Base-by-base conservation (phyloP, 805 yeast genomes). In the Grigorovia transvaalensis region DNA sequence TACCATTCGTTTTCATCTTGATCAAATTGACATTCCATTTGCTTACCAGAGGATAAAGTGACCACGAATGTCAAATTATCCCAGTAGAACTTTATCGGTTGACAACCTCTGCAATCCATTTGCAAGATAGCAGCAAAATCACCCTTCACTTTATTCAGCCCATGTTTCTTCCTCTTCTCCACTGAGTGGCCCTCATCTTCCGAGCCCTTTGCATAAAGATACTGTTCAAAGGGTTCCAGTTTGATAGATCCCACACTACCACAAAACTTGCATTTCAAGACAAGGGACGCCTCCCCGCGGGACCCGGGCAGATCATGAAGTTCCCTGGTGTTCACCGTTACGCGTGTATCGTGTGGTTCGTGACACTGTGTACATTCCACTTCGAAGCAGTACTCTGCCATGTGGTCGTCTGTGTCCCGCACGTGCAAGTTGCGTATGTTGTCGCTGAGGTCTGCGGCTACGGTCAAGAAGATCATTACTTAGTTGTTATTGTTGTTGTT, bases 91-190 rank as follows among this genome's bases (percentile, higher is more conserved):
- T 79, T 79, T 9, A 73, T 71, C 35, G 89, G 71, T 49, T 87
- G 95, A 44, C 88, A 67, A 2, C 99, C 99, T 59, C 99, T 80
- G 48, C 89, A 77, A 61, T 93, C 98, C 51, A 93, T 79, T 44
- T 80, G 80, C 33, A 89, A 71, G 33, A 90, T 62, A 1, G 68
- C 59, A n/a, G 71, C 62, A 20, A 50, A 51, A 13, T 61, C 55
- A 15, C 47, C 51, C 3, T 53, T 51, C 8, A 57, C 46, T 46
- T 56, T 53, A 43, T 54, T 60, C 42, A 66, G 52, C 13, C 65
- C 64, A 42, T 54, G 56, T 49, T 67, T 66, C 54, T 65, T 65
- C 44, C 69, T 60, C 44, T 55, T 58, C 6, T 51, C 56, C 15
- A 11, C 15, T 35, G 58, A 54, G 27, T 53, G 50, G 20, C 56